phyloP scores from a whole-genome alignment of 2,329 filamentous ascomycete species.

The Oidium heveae region DNA sequence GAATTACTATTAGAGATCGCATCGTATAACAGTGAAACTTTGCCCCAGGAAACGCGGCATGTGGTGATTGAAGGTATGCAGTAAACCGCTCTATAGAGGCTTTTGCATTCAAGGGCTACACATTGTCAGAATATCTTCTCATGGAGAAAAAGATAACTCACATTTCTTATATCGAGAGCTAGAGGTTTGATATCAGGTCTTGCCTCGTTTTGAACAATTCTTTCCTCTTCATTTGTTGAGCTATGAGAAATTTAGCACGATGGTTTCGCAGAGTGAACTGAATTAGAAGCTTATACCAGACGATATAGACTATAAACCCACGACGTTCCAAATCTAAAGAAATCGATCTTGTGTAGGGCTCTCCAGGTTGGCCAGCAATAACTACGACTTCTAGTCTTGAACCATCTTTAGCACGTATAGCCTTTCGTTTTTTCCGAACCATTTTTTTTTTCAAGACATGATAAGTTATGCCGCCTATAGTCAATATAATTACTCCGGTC shows the following conservation, averaged over 20 bases:
- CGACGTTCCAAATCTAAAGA: slow-evolving; percentile 69
- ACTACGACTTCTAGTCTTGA: slow-evolving; percentile 70
- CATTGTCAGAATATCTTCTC: slow-evolving; percentile 2
- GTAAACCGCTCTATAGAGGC: slow-evolving; percentile 48
- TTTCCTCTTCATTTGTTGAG: slow-evolving; percentile 63
- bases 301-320: slow-evolving; percentile 82
- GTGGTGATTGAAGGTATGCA: slow-evolving; percentile 44
- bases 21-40: slow-evolving; percentile 53
- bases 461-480: slow-evolving; percentile 39
- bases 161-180: slow-evolving; percentile 59
- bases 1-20: slow-evolving; percentile 60
- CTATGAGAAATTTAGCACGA: background rate
- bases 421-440: slow-evolving; percentile 39
- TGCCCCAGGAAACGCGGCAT: slow-evolving; percentile 51
- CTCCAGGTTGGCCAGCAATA: slow-evolving; percentile 64
- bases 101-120: slow-evolving; percentile 39
- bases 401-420: slow-evolving; percentile 56
- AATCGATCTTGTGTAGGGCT: slow-evolving; percentile 62
- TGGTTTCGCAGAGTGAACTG: no score
- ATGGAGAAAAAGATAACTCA: slow-evolving; percentile 17
- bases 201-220: slow-evolving; percentile 48
- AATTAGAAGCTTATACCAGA: slow-evolving; percentile 23
- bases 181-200: slow-evolving; percentile 61
- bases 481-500: slow-evolving; percentile 44
- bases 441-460: slow-evolving; percentile 26